A percentile compares a stretch with the other conserved stretches of the same genome.
Evolutionary conservation across 768 basidiomycete species (phyloP).

Genomic region (Rhodosporidiobolus odoratus): DNA sequence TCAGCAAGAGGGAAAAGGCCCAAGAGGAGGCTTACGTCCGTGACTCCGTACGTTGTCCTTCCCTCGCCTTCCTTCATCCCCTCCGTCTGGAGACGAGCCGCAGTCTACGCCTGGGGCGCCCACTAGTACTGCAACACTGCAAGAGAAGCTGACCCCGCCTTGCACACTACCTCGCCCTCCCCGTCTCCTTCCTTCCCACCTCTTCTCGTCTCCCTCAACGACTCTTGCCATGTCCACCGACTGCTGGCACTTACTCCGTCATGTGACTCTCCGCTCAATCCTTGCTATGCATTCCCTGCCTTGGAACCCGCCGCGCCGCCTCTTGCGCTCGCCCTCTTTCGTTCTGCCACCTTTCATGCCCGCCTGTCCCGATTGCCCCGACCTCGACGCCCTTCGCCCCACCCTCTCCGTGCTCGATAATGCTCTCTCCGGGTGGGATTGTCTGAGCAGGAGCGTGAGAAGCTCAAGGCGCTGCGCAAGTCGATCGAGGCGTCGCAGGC

Average conservation of each 20-base stretch:
- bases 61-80: neutral
- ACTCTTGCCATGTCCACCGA: neutral
- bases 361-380: neutral
- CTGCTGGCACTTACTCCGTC: neutral
- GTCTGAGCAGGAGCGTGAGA: conserved; percentile 31
- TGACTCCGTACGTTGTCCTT: conserved; percentile 7
- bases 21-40: conserved; percentile 33
- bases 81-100: neutral
- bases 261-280: neutral
- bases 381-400: neutral
- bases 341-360: neutral
- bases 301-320: neutral
- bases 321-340: neutral
- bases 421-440: neutral
- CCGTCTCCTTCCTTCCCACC: neutral
- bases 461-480: conserved; percentile 36
- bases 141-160: neutral
- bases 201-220: neutral
- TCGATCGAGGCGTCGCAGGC: conserved; percentile 38
- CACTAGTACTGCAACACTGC: neutral
- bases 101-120: neutral
- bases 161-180: neutral
- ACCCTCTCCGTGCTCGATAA: neutral
- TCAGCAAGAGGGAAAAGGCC: conserved; percentile 36
- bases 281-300: too few species aligned